Evolutionary conservation across 75 land plant genomes (phyloP), one percentile per base, ranked within the genome.

Genomic region (Selaginella moellendorffii): DNA sequence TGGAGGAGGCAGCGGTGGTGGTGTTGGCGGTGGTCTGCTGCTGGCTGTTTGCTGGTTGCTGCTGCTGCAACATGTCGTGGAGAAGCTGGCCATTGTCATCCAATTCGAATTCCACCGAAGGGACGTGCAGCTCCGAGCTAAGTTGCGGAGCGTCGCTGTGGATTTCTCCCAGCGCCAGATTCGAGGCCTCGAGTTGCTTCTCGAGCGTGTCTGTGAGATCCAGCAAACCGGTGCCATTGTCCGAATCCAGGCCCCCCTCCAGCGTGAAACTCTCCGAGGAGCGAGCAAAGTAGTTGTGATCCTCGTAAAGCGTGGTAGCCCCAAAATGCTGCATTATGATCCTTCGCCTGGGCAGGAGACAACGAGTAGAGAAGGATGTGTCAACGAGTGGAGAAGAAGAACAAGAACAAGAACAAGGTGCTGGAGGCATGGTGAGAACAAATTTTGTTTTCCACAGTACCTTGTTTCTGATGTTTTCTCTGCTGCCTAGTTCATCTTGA

Each of bases 51-150:
- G n/a, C n/a, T n/a, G n/a, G n/a, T 29, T 23, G 64, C 66, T 65
- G 66, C 30, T 30, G 66, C 63, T 66, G 68, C 1, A 66, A 26
- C 68, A 66, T 66, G 2, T 66, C 68, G 24, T 66, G 36, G 8
- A 66, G 26, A 1, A 66, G 29, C 46, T 66, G 68, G 14, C 68
- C 68, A 24, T 51, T 66, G 58, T 66, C 68, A 8, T 66, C 68
- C 26, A 66, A 2, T 1, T 66, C 68, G 27, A 66, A 64, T 29
- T 30, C 65, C 10, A 30, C 14, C 2, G 22, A n/a, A 5, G 46
- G 46, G 46, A 36, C 46, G 46, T 36, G 46, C 1, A 31, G 54
- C 1, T 28, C 65, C 2, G 19, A 1, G 5, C 10, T 14, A 14
- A 5, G 46, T 36, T 36, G 46, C n/a, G n/a, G n/a, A 2, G 2